These are phyloP conservation scores for Paxillus involutus DNA, from an alignment of 768 basidiomycete genomes.

Conservation along the genomic window DNA sequence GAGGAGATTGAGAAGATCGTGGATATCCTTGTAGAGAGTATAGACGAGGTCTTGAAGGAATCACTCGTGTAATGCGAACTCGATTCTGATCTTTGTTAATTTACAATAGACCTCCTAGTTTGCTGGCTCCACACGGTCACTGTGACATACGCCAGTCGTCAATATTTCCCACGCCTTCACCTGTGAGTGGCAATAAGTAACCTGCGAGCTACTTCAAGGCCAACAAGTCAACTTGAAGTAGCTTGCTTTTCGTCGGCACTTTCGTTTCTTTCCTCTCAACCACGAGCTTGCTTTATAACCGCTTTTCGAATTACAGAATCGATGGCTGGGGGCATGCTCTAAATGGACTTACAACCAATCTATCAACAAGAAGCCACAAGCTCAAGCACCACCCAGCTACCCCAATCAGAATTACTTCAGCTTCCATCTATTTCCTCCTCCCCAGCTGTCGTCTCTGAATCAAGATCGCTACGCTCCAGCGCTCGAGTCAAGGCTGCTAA, in stretches of 20 bases:
- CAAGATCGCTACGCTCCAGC: slow-evolving; percentile 67
- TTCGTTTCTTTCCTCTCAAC: slow-evolving; percentile 25
- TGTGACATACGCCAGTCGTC: slow-evolving; percentile 4
- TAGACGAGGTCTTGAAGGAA: slow-evolving; percentile 61
- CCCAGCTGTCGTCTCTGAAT: slow-evolving; percentile 43
- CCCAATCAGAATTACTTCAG: slow-evolving; percentile 37
- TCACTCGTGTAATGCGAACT: slow-evolving; percentile 14
- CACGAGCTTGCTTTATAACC: slow-evolving; percentile 23
- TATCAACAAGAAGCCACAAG: slow-evolving; percentile 70
- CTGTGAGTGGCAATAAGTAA: slow-evolving; percentile 7
- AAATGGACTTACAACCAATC: slow-evolving; percentile 87
- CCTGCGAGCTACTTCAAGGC: slow-evolving; percentile 22
- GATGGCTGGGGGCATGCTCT: slow-evolving; percentile 87
- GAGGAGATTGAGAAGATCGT: slow-evolving; percentile 72
- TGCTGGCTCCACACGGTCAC: neutral
- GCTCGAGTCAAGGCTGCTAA: slow-evolving; percentile 75
- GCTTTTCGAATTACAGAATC: slow-evolving; percentile 39
- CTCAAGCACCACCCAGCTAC: slow-evolving; percentile 50
- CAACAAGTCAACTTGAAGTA: slow-evolving; percentile 9
- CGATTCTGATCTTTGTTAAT: neutral
- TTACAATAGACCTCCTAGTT: neutral
- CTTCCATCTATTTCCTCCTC: slow-evolving; percentile 35
- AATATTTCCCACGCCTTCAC: slow-evolving; percentile 31
- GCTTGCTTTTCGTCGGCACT: slow-evolving; percentile 13
- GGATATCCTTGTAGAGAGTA: slow-evolving; percentile 59